Evolutionary conservation across 768 basidiomycete genomes (phyloP).

Genomic region (Leccinum variicolor): DNA sequence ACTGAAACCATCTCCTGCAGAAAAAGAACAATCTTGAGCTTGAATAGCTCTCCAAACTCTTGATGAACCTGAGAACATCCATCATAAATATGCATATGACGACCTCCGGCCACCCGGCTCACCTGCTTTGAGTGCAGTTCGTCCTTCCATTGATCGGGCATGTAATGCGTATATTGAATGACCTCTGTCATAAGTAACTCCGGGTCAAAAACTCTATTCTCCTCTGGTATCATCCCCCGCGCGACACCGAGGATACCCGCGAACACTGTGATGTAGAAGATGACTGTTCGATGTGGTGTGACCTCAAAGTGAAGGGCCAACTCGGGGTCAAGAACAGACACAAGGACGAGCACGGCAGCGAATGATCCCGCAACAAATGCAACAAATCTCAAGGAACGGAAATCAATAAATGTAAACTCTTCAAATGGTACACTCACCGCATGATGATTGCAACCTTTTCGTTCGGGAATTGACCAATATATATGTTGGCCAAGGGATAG

Average conservation of each 20-base stretch:
- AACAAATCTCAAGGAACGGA: conserved; percentile 64
- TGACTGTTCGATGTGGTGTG: conserved; percentile 84
- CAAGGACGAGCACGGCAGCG: conserved; percentile 89
- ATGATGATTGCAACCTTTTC: conserved; percentile 87
- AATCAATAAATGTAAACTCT: not conserved
- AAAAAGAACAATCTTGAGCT: conserved; percentile 89
- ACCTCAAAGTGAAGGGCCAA: conserved; percentile 93
- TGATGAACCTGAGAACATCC: conserved; percentile 64
- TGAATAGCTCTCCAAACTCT: conserved; percentile 89
- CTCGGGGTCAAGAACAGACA: conserved; percentile 91
- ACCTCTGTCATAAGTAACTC: conserved; percentile 91
- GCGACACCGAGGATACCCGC: conserved; percentile 86
- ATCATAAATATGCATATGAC: not conserved
- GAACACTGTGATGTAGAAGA: conserved; percentile 91
- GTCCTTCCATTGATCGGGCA: conserved; percentile 91
- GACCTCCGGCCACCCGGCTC: conserved; percentile 2
- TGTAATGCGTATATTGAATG: conserved; percentile 91
- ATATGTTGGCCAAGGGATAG: conserved; percentile 88
- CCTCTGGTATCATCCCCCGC: conserved; percentile 93
- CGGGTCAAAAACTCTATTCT: conserved; percentile 91
- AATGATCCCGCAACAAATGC: conserved; percentile 97
- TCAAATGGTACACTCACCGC: conserved; percentile 53
- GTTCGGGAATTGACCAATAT: conserved; percentile 97
- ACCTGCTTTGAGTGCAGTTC: conserved; percentile 88
- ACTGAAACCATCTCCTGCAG: conserved; percentile 87